These are phyloP conservation scores for Aspergillus costaricaensis DNA, from an alignment of 2,329 filamentous ascomycete genomes.

Conservation along the genomic window DNA sequence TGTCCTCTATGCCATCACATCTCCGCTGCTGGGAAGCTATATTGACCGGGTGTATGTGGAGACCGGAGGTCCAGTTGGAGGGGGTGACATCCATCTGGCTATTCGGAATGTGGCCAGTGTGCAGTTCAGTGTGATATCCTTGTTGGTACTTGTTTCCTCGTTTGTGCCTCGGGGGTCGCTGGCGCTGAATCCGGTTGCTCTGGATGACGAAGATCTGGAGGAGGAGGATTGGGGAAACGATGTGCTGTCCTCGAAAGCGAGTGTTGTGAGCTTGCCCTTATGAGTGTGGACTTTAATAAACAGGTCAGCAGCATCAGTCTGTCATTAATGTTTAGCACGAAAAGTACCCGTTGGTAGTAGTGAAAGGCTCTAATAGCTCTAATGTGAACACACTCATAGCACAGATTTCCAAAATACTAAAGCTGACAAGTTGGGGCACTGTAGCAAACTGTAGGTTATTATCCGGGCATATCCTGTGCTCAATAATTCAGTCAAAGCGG, in stretches of 20 bases:
- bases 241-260: neutral
- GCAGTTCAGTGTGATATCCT: conserved; percentile 15
- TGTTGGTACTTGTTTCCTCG: conserved; percentile 15
- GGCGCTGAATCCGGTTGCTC: conserved; percentile 16
- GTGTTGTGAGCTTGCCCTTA: neutral
- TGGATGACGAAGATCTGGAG: conserved; percentile 13
- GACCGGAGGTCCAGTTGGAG: conserved; percentile 13
- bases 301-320: neutral
- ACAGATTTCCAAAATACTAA: too few species aligned
- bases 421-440: too few species aligned
- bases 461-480: too few species aligned
- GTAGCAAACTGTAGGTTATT: too few species aligned
- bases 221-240: conserved; percentile 5
- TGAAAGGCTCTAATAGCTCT: too few species aligned
- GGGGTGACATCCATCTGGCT: conserved; percentile 19
- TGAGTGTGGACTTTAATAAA: neutral
- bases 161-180: conserved; percentile 17
- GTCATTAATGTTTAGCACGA: neutral
- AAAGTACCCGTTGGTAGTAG: neutral
- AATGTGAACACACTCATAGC: too few species aligned
- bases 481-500: too few species aligned
- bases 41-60: conserved; percentile 18
- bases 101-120: conserved; percentile 18
- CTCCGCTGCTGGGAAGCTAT: conserved; percentile 20
- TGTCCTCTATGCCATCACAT: conserved; percentile 19